Evolutionary conservation across 2,329 filamentous ascomycete species (phyloP), one percentile per base, ranked within the genome.

Genomic region (Emmonsiellopsis sp.): DNA sequence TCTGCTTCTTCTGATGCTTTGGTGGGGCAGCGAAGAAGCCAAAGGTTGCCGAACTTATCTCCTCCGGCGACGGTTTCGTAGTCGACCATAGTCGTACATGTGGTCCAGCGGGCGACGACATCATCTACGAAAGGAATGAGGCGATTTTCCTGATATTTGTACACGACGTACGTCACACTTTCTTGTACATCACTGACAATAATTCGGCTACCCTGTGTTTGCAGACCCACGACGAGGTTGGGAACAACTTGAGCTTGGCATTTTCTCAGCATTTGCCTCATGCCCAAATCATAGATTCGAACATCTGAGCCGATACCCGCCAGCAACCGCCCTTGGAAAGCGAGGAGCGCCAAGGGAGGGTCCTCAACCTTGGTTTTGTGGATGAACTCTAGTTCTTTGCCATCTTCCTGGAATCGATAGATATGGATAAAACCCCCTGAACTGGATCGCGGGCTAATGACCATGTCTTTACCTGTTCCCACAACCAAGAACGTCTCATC

Each of bases 41-140:
- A 98, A 13, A 98, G 73, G 63, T 98, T 98, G 56, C 93, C 94
- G 60, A 98, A 99, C 67, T 96, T 97, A 74, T 99, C 93, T 37
- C 92, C 92, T 37, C 92, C 93, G 2, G 90, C 91, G 26, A 88
- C 84, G 1, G 93, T 95, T 68, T 98, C 93, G 70, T 98, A 99
- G 71, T 99, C 93, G 1, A 97, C 85, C 89, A 98, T 95, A 2
- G 90, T 81, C 0, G 87, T 86, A 61, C 87, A 87, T 0, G 89
- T 95, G 1, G 89, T 95, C 88, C 91, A 97, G 34, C 93, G 84
- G 50, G 90, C 79, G 56, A 96, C 80, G 6, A 85, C 86, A 67
- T 99, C 93, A 66, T 98, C 93, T 15, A 82, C 88, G 64, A 98
- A 98, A 0, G 92, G 87, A 55, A 98, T 94, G 47, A 98, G 77